Conservation (phyloP, 208 protist genomes). For the Trypanosoma congolense region DNA sequence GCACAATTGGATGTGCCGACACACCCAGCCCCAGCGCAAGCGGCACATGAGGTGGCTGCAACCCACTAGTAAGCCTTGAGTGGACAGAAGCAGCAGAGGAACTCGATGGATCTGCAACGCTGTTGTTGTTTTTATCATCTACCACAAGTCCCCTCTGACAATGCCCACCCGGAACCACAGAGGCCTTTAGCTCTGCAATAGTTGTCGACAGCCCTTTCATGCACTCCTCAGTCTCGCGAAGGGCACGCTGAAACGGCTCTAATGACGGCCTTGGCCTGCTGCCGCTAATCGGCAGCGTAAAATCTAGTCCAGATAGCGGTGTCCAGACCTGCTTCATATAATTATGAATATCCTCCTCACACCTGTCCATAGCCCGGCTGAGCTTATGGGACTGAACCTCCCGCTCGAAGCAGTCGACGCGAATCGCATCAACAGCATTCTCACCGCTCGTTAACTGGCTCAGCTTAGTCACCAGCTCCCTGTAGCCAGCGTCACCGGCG, state of each 20-base stretch:
- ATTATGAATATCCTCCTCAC: slow-evolving; percentile 46
- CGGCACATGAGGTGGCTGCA: slow-evolving; percentile 10
- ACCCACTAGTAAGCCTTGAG: slow-evolving; percentile 3
- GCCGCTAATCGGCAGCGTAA: slow-evolving; percentile 18
- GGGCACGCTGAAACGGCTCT: slow-evolving; percentile 16
- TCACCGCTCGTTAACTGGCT: slow-evolving; percentile 22
- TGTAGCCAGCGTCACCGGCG: slow-evolving; percentile 7
- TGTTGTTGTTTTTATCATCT: slow-evolving; percentile 11
- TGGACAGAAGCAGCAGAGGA: not conserved
- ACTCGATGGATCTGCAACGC: slow-evolving; percentile 3
- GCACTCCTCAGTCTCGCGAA: slow-evolving; percentile 21
- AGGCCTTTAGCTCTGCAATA: slow-evolving; percentile 43
- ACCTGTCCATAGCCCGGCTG: slow-evolving; percentile 38
- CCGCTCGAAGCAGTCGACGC: slow-evolving; percentile 54
- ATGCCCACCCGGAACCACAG: slow-evolving; percentile 31
- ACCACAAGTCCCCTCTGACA: slow-evolving; percentile 6
- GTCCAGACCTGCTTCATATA: slow-evolving; percentile 66
- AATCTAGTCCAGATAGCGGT: slow-evolving; percentile 47
- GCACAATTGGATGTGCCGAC: slow-evolving; percentile 30
- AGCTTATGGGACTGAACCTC: slow-evolving; percentile 48
- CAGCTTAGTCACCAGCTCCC: slow-evolving; percentile 32
- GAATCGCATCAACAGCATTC: slow-evolving; percentile 49
- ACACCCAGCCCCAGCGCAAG: not conserved
- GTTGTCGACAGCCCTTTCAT: slow-evolving; percentile 38
- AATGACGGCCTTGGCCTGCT: slow-evolving; percentile 17